A percentile compares a stretch with the other conserved stretches of the same genome.
These are phyloP conservation scores for Knufia petricola DNA, from an alignment of 2,329 filamentous ascomycete species.

Conservation along the genomic window DNA sequence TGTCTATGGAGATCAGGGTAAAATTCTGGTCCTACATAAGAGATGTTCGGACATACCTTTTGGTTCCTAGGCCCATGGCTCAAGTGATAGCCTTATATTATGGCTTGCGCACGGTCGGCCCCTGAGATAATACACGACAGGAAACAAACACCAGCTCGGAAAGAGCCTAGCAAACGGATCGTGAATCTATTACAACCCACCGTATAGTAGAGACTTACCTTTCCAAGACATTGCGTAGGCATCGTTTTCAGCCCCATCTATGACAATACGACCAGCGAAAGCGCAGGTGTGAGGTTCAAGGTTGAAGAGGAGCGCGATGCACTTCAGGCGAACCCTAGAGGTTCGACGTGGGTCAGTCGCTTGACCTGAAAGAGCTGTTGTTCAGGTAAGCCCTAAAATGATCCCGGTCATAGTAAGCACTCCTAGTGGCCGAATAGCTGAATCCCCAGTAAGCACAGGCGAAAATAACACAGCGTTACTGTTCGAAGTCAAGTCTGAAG, in stretches of 20 bases:
- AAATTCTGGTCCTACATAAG: not conserved
- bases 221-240: not conserved
- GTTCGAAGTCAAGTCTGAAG: not conserved
- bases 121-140: too few relatives aligned
- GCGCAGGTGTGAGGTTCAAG: not conserved
- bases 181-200: not conserved
- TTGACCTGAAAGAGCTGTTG: not conserved
- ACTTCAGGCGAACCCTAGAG: not conserved
- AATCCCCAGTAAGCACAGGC: not conserved
- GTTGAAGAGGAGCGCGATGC: not conserved
- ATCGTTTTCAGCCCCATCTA: not conserved
- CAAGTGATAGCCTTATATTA: too few relatives aligned
- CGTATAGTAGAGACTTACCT: not conserved
- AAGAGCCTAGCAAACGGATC: not conserved
- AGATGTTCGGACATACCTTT: not conserved
- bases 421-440: not conserved
- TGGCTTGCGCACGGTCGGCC: too few relatives aligned
- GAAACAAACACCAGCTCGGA: slow-evolving; percentile 1
- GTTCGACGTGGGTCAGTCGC: not conserved
- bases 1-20: slow-evolving; percentile 2
- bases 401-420: not conserved
- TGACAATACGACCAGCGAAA: not conserved
- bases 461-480: not conserved
- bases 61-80: too few relatives aligned
- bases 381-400: not conserved